Base-by-base conservation (phyloP, 2,329 filamentous ascomycete species). In the Colletotrichum truncatum region DNA sequence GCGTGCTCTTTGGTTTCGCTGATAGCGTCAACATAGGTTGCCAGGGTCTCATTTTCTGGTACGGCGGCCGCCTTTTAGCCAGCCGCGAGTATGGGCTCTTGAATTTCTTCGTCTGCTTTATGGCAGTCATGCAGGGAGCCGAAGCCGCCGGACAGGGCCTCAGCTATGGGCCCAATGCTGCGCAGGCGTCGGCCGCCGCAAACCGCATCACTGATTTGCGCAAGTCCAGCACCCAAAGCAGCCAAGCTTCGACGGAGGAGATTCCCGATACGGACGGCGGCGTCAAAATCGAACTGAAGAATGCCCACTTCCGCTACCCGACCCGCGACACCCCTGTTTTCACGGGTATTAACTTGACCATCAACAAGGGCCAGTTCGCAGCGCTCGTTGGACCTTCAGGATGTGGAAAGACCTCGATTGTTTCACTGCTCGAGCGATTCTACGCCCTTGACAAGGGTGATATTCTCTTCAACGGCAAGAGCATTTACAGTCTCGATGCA, bases 391-490 rank as follows among this genome's bases (percentile, higher is more conserved):
- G 91, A 2, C 85, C 90, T 1, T 90, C 88, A 1, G 90, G 90
- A 1, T 91, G 89, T 64, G 91, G 91, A 34, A 93, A 94, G 78
- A 91, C 89, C 0, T 93, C 88, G 14, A 88, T 93, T 43, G 86
- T 95, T 34, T 83, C 84, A 54, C 77, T 91, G 1, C 76, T 91
- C 6, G 88, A 91, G 76, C 84, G 87, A 12, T 94, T 94, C 76
- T 95, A 95, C 74, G 87, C 92, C 39, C 78, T 89, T 0, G 80
- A 85, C 14, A 80, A 83, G 10, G 93, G 93, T 6, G 78, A 80
- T 4, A 89, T 96, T 57, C 79, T 89, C 1, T 86, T 88, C 73
- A 89, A 92, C 73, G 87, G 84, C 6, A 80, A 81, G 53, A 84
- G 90, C 70, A 87, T 94, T 41, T 74, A 80, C 1, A 73, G 81